These are phyloP conservation scores for Starmera pachycereana DNA, from an alignment of 805 yeast species.

Conservation along the genomic window DNA sequence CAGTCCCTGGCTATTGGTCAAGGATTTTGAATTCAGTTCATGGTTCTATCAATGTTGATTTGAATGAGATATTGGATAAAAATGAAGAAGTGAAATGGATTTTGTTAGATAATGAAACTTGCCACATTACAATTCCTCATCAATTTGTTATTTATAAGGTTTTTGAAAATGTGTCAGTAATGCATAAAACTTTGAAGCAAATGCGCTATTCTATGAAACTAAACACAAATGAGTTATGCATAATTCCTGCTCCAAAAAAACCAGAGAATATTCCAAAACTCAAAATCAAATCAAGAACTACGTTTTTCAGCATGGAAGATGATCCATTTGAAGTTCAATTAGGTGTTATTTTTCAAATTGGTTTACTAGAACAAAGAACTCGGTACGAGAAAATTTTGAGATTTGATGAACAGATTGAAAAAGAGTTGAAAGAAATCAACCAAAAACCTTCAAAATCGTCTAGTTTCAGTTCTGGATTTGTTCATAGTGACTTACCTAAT, in stretches of 20 bases:
- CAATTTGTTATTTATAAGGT: conserved; percentile 65
- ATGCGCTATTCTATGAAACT: conserved; percentile 37
- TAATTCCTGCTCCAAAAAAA: conserved; percentile 29
- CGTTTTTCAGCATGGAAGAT: conserved; percentile 65
- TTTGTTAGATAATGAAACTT: conserved; percentile 27
- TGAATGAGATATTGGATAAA: conserved; percentile 22
- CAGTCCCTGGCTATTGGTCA: conserved; percentile 35
- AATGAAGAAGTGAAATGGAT: conserved; percentile 24
- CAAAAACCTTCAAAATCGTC: conserved; percentile 5
- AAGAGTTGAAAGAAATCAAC: conserved; percentile 7
- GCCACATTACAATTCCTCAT: conserved; percentile 57
- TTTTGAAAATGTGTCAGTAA: conserved; percentile 67
- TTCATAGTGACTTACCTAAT: not conserved
- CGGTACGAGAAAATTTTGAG: conserved; percentile 41
- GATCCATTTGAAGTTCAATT: conserved; percentile 84
- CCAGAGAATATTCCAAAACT: conserved; percentile 45
- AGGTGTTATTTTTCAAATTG: conserved; percentile 53
- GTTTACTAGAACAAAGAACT: conserved; percentile 51
- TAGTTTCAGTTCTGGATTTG: not conserved
- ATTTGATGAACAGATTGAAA: conserved; percentile 25
- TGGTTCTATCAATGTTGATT: conserved; percentile 16
- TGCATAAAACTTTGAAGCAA: conserved; percentile 58
- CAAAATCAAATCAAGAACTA: conserved; percentile 40
- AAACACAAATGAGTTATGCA: conserved; percentile 26
- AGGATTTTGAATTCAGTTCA: conserved; percentile 33